Evolutionary conservation across 2,329 filamentous ascomycete genomes (phyloP).

Genomic region (Alternaria sp.): DNA sequence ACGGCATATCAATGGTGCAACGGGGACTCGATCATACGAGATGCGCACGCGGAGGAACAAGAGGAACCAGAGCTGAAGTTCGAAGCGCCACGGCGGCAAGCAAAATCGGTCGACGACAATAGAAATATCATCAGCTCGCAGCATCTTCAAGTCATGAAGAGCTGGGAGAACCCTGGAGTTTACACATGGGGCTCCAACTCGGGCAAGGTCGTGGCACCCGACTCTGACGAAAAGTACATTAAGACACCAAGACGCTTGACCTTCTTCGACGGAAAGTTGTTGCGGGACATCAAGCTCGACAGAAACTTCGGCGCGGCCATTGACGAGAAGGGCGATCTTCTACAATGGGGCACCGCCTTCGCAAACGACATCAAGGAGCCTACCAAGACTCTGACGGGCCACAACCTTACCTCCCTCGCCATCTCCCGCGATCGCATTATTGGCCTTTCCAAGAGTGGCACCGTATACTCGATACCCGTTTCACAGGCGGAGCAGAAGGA

Average conservation of each 20-base stretch:
- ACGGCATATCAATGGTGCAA: slow-evolving; percentile 54
- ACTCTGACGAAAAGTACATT: slow-evolving; percentile 76
- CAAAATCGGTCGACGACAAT: slow-evolving; percentile 71
- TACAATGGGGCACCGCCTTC: slow-evolving; percentile 89
- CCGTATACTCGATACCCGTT: slow-evolving; percentile 84
- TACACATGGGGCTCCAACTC: slow-evolving; percentile 93
- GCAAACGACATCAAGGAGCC: slow-evolving; percentile 70
- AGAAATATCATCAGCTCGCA: slow-evolving; percentile 81
- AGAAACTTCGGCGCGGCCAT: slow-evolving; percentile 84
- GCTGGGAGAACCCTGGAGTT: slow-evolving; percentile 81
- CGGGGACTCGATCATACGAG: slow-evolving; percentile 47
- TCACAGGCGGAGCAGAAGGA: slow-evolving; percentile 72
- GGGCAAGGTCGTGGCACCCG: slow-evolving; percentile 83
- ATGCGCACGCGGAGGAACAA: slow-evolving; percentile 59
- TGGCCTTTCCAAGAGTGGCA: slow-evolving; percentile 74
- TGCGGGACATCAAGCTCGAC: slow-evolving; percentile 88
- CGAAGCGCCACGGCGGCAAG: slow-evolving; percentile 67
- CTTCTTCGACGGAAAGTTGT: slow-evolving; percentile 82
- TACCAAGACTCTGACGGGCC: slow-evolving; percentile 76
- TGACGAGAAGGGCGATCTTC: slow-evolving; percentile 82
- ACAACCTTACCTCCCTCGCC: slow-evolving; percentile 76
- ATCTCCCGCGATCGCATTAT: slow-evolving; percentile 85
- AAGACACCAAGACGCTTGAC: slow-evolving; percentile 80
- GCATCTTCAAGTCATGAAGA: slow-evolving; percentile 85
- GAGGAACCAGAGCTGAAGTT: slow-evolving; percentile 67